phyloP scores from a whole-genome alignment of 257 asterid species.

The Pogostemon cablin region DNA sequence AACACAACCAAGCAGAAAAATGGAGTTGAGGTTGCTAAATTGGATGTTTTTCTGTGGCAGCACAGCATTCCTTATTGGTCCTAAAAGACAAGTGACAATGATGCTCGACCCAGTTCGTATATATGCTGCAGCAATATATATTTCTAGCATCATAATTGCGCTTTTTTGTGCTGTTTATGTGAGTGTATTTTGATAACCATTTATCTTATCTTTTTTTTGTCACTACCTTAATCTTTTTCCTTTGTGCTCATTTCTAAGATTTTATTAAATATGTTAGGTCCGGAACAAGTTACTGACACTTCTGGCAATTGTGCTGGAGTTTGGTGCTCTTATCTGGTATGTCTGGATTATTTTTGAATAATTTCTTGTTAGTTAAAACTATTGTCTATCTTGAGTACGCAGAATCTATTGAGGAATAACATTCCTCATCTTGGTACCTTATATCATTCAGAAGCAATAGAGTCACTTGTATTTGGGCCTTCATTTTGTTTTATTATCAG shows the following conservation, averaged over 20 bases:
- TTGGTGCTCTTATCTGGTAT: slow-evolving; percentile 94
- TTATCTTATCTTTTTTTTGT: slow-evolving; percentile 21
- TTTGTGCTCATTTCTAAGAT: slow-evolving; percentile 23
- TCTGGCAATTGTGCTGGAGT: slow-evolving; percentile 76
- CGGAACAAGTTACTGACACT: slow-evolving; percentile 86
- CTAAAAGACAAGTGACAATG: slow-evolving; percentile 92
- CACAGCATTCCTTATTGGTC: slow-evolving; percentile 99
- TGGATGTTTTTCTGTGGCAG: slow-evolving; percentile 63
- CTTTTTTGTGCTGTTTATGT: slow-evolving; percentile 93
- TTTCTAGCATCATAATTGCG: slow-evolving; percentile 88
- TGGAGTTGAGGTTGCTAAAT: slow-evolving; percentile 34
- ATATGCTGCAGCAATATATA: slow-evolving; percentile 95
- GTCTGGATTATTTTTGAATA: slow-evolving; percentile 20
- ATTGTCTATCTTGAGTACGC: slow-evolving; percentile 17
- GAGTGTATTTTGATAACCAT: slow-evolving; percentile 45
- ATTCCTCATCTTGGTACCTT: slow-evolving; percentile 4
- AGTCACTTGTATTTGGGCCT: not conserved
- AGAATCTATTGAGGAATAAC: not conserved
- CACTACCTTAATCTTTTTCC: not conserved
- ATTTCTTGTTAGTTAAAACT: slow-evolving; percentile 28
- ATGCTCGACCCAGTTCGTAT: slow-evolving; percentile 97
- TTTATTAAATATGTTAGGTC: slow-evolving; percentile 50
- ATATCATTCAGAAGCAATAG: not conserved
- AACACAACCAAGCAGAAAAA: not conserved
- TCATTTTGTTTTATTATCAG: slow-evolving; percentile 4